Conservation (phyloP, 257 asterid genomes). For the Coffea canephora region DNA sequence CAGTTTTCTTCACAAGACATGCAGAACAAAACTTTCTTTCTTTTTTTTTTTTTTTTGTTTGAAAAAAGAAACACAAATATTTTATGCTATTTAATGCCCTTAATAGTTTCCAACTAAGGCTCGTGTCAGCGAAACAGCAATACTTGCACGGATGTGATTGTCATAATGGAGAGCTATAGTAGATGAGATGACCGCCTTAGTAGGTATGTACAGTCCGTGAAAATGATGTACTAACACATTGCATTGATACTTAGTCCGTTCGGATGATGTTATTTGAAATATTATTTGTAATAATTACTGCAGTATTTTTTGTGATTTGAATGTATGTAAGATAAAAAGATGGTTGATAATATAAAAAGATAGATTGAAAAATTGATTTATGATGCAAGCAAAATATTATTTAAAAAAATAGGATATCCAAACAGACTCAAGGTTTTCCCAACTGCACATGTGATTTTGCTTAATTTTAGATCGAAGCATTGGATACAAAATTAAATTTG, state of each 20-base stretch:
- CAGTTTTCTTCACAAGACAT: no score
- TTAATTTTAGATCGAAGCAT: neutral
- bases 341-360: no score
- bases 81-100: neutral
- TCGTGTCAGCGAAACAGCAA: neutral
- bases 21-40: no score
- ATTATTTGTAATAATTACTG: no score
- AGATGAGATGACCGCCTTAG: neutral
- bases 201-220: neutral
- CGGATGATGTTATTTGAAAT: no score
- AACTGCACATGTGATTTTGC: neutral
- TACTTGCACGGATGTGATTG: neutral
- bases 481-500: neutral
- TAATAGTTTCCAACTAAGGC: neutral
- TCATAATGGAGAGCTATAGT: neutral
- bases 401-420: no score
- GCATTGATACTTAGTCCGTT: neutral
- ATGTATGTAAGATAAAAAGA: no score
- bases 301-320: no score
- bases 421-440: neutral
- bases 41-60: no score
- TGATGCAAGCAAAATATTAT: no score
- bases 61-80: no score
- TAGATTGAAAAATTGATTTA: no score
- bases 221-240: constrained; percentile 1